A percentile compares a stretch with the other conserved stretches of the same genome.
Evolutionary conservation across 108 stramenopile species (phyloP).

Genomic region (Phaeodactylum tricornutum): DNA sequence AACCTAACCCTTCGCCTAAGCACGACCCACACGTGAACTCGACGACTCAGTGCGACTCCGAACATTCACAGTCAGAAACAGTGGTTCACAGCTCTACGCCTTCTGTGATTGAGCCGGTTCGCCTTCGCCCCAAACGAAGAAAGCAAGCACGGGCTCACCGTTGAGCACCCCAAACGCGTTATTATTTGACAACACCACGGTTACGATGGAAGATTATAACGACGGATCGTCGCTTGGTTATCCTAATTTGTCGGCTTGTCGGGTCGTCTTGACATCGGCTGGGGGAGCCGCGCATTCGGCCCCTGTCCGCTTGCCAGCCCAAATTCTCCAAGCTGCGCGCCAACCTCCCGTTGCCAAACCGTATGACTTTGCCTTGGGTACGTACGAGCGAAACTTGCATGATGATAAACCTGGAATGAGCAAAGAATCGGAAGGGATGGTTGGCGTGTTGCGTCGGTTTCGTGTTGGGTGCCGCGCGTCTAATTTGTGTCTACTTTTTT

Average conservation of each 20-base stretch:
- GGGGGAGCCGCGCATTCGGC: constrained; percentile 4
- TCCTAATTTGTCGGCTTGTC: constrained; percentile 18
- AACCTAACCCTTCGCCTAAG: too few relatives aligned
- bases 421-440: not conserved
- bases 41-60: too few relatives aligned
- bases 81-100: too few relatives aligned
- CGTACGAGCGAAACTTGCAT: constrained; percentile 1
- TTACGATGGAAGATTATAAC: constrained; percentile 2
- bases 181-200: constrained; percentile 10
- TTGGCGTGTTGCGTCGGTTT: constrained; percentile 1
- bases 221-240: too few relatives aligned
- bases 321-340: constrained; percentile 9
- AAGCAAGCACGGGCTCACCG: too few relatives aligned
- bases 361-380: constrained; percentile 17
- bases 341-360: not conserved
- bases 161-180: too few relatives aligned
- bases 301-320: constrained; percentile 23
- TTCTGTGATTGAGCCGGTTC: too few relatives aligned
- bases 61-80: too few relatives aligned
- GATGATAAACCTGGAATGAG: not conserved
- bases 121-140: too few relatives aligned
- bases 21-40: too few relatives aligned
- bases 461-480: not conserved
- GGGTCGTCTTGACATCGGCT: constrained; percentile 10
- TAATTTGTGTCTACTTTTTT: not conserved